Evolutionary conservation across 257 asterid genomes (phyloP), one percentile per base, ranked within the genome.

Genomic region (Salvia miltiorrhiza): DNA sequence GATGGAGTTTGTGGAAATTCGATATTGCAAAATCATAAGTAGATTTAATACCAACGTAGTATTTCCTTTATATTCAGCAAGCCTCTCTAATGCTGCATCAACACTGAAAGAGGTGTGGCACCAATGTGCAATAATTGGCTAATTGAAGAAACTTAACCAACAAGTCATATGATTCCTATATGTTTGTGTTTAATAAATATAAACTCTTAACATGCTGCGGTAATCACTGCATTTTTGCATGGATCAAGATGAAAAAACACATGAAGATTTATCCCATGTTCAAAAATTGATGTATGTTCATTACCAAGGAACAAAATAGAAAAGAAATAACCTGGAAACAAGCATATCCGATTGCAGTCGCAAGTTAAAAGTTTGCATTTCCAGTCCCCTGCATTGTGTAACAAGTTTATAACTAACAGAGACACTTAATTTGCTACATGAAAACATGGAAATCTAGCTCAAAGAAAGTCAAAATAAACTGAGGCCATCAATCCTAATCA

Each of bases 331-430:
- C 99, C 99, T 93, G 99, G 77, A 93, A 90, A 77, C 95, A 88
- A 78, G 97, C 94, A 68, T 90, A 90, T 9, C 90, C 97, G 82
- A 93, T 90, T 52, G 91, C 96, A 63, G 97, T 90, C 72, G 96
- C 96, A 78, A 84, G 91, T 83, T 94, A 94, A 67, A 94, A 94
- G 85, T 94, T 94, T 47, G 99, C 96, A 81, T 93, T 93, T 60
- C 98, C 98, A 30, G 98, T 94, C 32, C 99, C 99, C 99, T 94
- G 93, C 79, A 77, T 75, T 44, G 56, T 24, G 20, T 9, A 40
- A 28, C 64, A 43, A 73, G 64, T 68, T 63, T n/a, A n/a, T n/a
- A n/a, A n/a, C n/a, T n/a, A 52, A 59, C 47, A 55, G 39, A 39
- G 67, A 54, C 10, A 41, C 30, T 60, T 55, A 41, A 68, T 60